Percentiles rank a stretch among this genome's conserved stretches.
Conservation (phyloP, 306 rosid species). For the Sicyos edulis region DNA sequence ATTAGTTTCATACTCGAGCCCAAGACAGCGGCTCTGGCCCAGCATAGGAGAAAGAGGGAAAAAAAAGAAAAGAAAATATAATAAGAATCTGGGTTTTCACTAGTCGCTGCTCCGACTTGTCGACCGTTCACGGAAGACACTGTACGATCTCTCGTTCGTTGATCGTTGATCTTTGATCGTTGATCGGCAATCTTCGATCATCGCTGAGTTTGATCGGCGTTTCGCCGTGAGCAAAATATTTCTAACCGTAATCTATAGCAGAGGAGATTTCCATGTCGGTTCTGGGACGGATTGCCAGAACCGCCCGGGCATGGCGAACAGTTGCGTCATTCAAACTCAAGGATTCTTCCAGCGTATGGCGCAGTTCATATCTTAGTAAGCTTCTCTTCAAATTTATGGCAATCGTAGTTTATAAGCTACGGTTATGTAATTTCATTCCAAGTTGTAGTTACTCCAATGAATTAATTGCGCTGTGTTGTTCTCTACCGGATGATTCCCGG, state of each 20-base stretch:
- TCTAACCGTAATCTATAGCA: background rate
- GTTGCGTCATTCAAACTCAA: constrained; percentile 39
- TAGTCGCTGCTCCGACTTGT: background rate
- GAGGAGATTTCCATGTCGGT: constrained; percentile 32
- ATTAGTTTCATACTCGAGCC: background rate
- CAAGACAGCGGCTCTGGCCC: background rate
- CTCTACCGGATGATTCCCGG: background rate
- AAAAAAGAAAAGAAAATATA: too few relatives aligned
- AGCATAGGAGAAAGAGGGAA: background rate
- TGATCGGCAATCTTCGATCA: background rate
- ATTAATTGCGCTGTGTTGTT: background rate
- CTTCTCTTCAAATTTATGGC: background rate
- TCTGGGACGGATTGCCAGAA: constrained; percentile 31
- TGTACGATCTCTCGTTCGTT: background rate
- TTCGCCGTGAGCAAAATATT: background rate
- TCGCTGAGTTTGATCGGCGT: constrained; percentile 6
- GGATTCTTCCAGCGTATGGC: constrained; percentile 29
- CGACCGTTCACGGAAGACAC: background rate
- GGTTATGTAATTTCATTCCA: background rate
- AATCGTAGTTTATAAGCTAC: background rate
- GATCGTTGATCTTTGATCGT: background rate
- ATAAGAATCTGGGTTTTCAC: background rate
- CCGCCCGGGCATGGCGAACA: constrained; percentile 33
- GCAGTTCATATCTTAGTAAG: constrained; percentile 32
- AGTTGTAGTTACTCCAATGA: background rate